Evolutionary conservation across 768 basidiomycete genomes (phyloP).

Genomic region (Collybia sordida): DNA sequence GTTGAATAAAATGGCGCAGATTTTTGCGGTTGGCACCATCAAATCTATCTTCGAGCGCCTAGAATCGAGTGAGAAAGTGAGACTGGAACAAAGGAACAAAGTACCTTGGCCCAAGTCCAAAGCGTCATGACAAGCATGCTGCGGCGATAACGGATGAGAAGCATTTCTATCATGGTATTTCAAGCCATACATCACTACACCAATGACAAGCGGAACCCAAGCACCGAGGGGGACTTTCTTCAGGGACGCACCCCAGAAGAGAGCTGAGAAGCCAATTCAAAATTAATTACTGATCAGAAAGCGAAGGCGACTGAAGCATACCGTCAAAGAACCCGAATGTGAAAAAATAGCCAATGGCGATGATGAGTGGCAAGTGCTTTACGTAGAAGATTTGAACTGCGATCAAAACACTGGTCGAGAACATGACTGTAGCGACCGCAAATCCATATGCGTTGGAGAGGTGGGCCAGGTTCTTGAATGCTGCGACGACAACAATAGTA

Average conservation of each 20-base stretch:
- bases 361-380: slow-evolving; percentile 44
- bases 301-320: slow-evolving; percentile 7
- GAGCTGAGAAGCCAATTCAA: slow-evolving; percentile 16
- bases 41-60: slow-evolving; percentile 60
- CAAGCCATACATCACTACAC: slow-evolving; percentile 42
- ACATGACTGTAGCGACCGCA: slow-evolving; percentile 61
- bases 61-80: neutral
- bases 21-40: slow-evolving; percentile 55
- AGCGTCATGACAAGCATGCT: slow-evolving; percentile 51
- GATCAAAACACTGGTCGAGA: slow-evolving; percentile 57
- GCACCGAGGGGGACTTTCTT: slow-evolving; percentile 65
- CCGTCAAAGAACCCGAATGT: slow-evolving; percentile 68
- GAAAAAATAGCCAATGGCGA: slow-evolving; percentile 47
- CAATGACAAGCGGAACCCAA: slow-evolving; percentile 66
- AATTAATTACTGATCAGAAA: neutral
- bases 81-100: neutral
- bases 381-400: slow-evolving; percentile 57
- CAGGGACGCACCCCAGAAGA: slow-evolving; percentile 66
- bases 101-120: slow-evolving; percentile 67
- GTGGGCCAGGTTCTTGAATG: slow-evolving; percentile 51
- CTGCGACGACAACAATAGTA: slow-evolving; percentile 54
- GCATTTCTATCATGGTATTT: neutral
- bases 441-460: slow-evolving; percentile 65
- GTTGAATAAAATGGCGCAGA: slow-evolving; percentile 54
- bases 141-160: neutral